Base-by-base conservation (phyloP, 2,329 filamentous ascomycete species). In the Neonectria faginata region DNA sequence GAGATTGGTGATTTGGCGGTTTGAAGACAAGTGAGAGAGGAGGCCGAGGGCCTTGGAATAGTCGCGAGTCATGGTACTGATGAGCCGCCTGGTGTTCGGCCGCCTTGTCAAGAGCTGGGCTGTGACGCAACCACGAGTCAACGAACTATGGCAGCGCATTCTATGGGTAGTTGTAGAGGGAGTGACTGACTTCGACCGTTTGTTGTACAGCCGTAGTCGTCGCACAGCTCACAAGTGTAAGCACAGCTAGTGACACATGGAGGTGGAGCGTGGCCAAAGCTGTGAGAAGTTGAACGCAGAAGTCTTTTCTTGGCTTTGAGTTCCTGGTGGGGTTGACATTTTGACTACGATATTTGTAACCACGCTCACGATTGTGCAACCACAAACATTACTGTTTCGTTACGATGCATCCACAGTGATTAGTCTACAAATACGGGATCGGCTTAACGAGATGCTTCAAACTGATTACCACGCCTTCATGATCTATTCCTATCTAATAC, bases 11-110 rank as follows among this genome's bases (percentile, higher is more conserved):
- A 92, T 83, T 42, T 90, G 86, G 72, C 89, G 91, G 78, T 97
- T 97, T 60, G 91, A 91, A 74, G 95, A 91, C 58, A 97, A 85
- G 53, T 88, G 88, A 70, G 93, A 91, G 70, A 97, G 88, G 61
- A 90, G 89, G 58, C 85, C 78, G 42, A 97, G 88, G 41, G 94
- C 94, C 70, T 89, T 88, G 79, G 90, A 78, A 70, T 88, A 88
- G 22, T 79, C 80, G 64, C 79, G 82, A 7, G 73, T 59, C 47
- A 64, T 62, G 51, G 63, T 71, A 59, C 50, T 60, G 25, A 68
- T 57, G 27, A 64, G 39, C 36, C 68, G 67, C 51, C 57, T 20
- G 10, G n/a, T 44, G 44, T 22, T 65, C 45, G 47, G 41, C 6
- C 18, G 61, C 22, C 50, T 42, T 25, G 47, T 63, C 50, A 68